phyloP scores from a whole-genome alignment of 345 rosid species.

The Eucalyptus fibrosa region DNA sequence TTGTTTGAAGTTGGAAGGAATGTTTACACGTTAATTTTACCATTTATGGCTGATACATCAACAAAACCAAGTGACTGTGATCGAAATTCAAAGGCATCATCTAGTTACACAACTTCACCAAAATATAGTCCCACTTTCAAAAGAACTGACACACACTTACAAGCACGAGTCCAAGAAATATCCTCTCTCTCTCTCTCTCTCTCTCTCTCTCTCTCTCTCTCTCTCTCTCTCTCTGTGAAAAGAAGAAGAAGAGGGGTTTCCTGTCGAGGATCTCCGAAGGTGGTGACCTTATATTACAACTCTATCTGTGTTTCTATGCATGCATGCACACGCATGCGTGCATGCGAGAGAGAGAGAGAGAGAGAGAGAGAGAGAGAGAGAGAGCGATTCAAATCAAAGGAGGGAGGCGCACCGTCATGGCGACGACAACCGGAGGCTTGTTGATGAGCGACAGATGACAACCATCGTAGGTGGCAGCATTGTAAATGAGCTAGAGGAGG shows the following conservation, averaged over 20 bases:
- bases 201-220: not conserved
- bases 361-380: not conserved
- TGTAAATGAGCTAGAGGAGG: not conserved
- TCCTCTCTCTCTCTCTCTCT: not conserved
- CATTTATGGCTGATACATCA: not conserved
- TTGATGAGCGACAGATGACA: not conserved
- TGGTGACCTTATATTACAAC: not conserved
- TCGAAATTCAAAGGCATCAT: not conserved
- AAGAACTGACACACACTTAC: not conserved
- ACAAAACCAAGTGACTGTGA: not conserved
- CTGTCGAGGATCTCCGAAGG: not conserved
- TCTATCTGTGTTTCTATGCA: not conserved
- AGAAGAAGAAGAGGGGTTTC: not conserved
- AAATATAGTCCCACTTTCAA: not conserved
- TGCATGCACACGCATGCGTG: not conserved
- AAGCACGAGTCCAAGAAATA: not conserved
- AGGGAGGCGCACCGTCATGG: not conserved
- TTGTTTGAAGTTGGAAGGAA: not conserved
- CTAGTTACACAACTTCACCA: not conserved
- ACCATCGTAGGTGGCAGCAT: not conserved
- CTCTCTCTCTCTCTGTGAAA: not conserved
- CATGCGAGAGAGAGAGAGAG: not conserved
- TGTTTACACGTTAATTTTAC: not conserved
- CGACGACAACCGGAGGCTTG: not conserved
- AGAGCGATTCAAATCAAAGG: not conserved